Base-by-base conservation (phyloP, 2,329 filamentous ascomycete species). In the Mycogone perniciosa region DNA sequence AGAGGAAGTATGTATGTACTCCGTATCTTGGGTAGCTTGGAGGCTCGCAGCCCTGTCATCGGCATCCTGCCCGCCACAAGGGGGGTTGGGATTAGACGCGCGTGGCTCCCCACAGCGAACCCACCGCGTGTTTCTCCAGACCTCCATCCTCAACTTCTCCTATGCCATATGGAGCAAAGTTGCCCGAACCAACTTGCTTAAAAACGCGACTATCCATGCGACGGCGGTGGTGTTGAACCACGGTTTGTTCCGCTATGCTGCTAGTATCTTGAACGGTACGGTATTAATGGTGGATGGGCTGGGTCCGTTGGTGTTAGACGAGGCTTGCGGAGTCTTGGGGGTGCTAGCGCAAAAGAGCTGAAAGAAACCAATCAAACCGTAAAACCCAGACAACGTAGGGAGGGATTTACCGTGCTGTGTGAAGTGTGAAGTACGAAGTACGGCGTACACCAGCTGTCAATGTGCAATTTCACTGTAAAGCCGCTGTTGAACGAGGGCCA, bases 171-270 rank as follows among this genome's bases (percentile, higher is more conserved):
- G 7, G 5, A 45, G 34, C 13, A 29, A 44, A 42, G 39, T 10
- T 7, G 7, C 6, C 39, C 20, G 35, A 38, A 7, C 35, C 35
- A 38, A 20, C 27, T 13, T 26, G 6, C 10, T 11, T 5, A 27
- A 42, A 42, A 42, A 42, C 39, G 26, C 10, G 26, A 26, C 39
- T 11, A 42, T 26, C 31, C 46, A 42, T 46, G 50, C 50, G 50
- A 52, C 50, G 41, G 50, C 38, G 45, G 46, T 30, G 48, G 46
- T 34, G 7, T 27, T 13, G 20, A 33, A 20, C 27, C 9, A 39
- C 45, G 50, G 50, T 49, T 49, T 52, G 41, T 52, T 49, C 50
- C 50, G 50, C 42, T 20, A 3, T 20, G 20, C 20, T 20, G 20
- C 20, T 20, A 20, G 20, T 20, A 20, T 20, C 20, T 10, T 2